Base-by-base conservation (phyloP, 179 eudicot genomes). In the Monotropa hypopitys region DNA sequence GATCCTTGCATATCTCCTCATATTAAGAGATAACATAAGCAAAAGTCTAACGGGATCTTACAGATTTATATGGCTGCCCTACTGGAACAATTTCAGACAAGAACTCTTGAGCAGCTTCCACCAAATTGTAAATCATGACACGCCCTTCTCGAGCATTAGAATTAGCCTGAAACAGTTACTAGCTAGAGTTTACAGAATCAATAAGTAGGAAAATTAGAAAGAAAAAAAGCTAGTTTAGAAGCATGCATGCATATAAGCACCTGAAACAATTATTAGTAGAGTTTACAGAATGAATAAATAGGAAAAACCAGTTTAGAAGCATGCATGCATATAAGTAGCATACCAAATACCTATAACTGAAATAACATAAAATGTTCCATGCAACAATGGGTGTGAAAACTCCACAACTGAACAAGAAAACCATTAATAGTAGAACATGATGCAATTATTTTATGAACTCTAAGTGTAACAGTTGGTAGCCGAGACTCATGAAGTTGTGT, bases 101-200 rank as follows among this genome's bases (percentile, higher is more conserved):
- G 87, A 93, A 96, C 79, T 96, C 99, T 86, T 93, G 99, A 76
- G 99, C 99, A 86, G 94, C 98, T 88, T 96, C 99, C 80, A 93
- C 99, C 88, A 96, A 87, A 84, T 93, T 96, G 88, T 91, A 93
- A 75, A 96, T 88, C 99, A 96, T 96, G 20, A 90, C 99, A 68
- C 99, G 98, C 45, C 99, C 99, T 85, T 96, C 99, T 83, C 98
- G 92, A 81, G 99, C 91, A 87, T 96, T 96, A 68, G 89, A 81
- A 86, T 90, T 93, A 70, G 99, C 99, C 99, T 96, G 85, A 43
- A 69, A 66, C 76, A 82, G 70, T 79, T 43, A 4, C 10, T 30
- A 20, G 47, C 26, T 43, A 11, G 57, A 43, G 15, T 7, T 74
- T 3, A 7, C 28, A 6, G 5, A 74, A 10, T 15, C 20, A 75